Evolutionary conservation across 75 land plant species (phyloP).

Genomic region (Picea glauca): DNA sequence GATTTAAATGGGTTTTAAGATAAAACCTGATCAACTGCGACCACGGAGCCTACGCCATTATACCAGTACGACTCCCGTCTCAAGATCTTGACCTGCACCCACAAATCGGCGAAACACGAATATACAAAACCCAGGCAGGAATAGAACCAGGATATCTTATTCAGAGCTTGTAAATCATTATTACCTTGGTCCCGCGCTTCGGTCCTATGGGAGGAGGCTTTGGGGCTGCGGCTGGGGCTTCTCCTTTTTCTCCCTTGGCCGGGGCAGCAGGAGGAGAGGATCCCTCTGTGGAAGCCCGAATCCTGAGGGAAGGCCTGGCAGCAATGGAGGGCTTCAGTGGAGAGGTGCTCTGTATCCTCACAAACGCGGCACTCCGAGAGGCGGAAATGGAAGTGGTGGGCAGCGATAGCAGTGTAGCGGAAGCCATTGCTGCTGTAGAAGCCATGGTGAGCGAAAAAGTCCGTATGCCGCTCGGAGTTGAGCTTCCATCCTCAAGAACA

Average conservation of each 20-base stretch:
- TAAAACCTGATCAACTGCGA: constrained; percentile 91
- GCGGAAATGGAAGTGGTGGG: neutral
- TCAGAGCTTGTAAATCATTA: neutral
- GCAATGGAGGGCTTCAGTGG: constrained; percentile 16
- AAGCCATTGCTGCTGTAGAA: neutral
- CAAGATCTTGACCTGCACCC: constrained; percentile 67
- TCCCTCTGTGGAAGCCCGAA: neutral
- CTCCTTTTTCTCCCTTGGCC: constrained; percentile 18
- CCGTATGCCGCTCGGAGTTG: no score
- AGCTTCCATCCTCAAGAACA: no score
- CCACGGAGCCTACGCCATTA: constrained; percentile 77
- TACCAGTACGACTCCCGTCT: constrained; percentile 92
- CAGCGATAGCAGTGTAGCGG: neutral
- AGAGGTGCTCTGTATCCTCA: constrained; percentile 15
- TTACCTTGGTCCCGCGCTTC: constrained; percentile 80
- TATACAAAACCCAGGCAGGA: neutral
- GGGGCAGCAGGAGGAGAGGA: constrained; percentile 24
- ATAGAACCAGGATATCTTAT: neutral
- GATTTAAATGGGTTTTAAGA: neutral
- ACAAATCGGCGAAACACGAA: neutral
- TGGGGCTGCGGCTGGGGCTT: constrained; percentile 10
- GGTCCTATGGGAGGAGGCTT: constrained; percentile 84
- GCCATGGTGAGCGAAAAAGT: no score
- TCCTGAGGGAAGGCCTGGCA: neutral
- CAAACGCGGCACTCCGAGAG: neutral